Conservation (phyloP, 2,329 filamentous ascomycete genomes). For the Fusarium clavum region DNA sequence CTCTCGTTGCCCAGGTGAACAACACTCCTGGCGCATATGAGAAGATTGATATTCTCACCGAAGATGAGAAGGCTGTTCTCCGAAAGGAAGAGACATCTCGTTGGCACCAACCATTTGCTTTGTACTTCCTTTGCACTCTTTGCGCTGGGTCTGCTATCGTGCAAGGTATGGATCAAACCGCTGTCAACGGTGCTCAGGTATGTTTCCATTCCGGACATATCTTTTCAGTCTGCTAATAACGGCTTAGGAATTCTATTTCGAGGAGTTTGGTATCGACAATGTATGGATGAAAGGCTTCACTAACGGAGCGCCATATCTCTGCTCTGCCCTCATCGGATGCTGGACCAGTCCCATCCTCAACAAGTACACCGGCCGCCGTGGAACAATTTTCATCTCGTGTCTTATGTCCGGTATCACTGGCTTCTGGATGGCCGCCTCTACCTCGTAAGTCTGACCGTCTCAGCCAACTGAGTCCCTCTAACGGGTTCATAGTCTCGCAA, state of each 20-base stretch:
- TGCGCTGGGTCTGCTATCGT: constrained; percentile 64
- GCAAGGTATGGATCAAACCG: constrained; percentile 75
- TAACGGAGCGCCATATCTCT: constrained; percentile 67
- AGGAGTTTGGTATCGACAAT: constrained; percentile 50
- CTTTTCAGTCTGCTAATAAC: neutral
- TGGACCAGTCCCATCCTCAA: constrained; percentile 61
- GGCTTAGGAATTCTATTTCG: constrained; percentile 51
- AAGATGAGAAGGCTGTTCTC: constrained; percentile 47
- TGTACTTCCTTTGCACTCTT: constrained; percentile 53
- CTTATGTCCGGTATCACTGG: constrained; percentile 62
- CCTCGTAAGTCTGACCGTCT: constrained; percentile 60
- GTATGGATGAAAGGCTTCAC: constrained; percentile 64
- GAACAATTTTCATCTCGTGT: constrained; percentile 73
- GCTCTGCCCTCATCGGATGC: constrained; percentile 56
- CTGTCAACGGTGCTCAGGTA: constrained; percentile 72
- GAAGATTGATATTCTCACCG: constrained; percentile 41
- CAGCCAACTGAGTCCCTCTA: accelerated
- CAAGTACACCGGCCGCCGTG: constrained; percentile 70
- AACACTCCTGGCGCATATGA: constrained; percentile 50
- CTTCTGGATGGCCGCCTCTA: constrained; percentile 67
- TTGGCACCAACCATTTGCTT: constrained; percentile 50
- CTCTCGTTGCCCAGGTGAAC: constrained; percentile 61
- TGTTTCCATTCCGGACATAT: constrained; percentile 41
- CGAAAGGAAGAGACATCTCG: constrained; percentile 47
- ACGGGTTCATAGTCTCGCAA: constrained; percentile 6